A percentile compares a stretch with the other conserved stretches of the same genome.
Conservation (phyloP, 1,284 basidiomycete species). For the Tylopilus microsporus region DNA sequence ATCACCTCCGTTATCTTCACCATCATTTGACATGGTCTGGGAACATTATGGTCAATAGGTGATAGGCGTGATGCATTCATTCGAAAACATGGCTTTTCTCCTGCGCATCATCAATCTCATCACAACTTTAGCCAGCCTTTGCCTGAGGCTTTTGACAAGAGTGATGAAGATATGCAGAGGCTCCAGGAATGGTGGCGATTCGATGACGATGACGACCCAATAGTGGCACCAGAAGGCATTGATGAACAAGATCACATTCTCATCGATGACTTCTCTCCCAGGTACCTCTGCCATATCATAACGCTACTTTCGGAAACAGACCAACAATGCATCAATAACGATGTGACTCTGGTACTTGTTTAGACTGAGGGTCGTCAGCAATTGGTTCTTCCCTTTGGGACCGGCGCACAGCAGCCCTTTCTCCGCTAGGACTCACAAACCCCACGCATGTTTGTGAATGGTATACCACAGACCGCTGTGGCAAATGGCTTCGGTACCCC, state of each 20-base stretch:
- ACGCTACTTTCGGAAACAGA: conserved; percentile 48
- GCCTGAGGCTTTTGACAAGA: conserved; percentile 34
- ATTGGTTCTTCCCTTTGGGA: conserved; percentile 34
- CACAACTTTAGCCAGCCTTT: conserved; percentile 15
- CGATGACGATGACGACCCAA: conserved; percentile 59
- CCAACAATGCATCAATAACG: conserved; percentile 39
- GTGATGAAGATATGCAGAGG: conserved; percentile 41
- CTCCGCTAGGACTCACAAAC: conserved; percentile 39
- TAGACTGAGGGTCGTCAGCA: conserved; percentile 39
- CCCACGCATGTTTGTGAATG: conserved; percentile 27
- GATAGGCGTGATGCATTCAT: conserved; percentile 59
- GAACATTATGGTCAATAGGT: conserved; percentile 48
- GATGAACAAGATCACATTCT: conserved; percentile 66
- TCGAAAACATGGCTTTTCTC: conserved; percentile 25
- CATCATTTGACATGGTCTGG: conserved; percentile 79
- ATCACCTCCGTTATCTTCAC: conserved; percentile 54
- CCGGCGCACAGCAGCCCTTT: conserved; percentile 32
- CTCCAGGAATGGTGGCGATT: conserved; percentile 65
- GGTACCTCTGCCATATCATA: conserved; percentile 58
- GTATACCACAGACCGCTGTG: conserved; percentile 25
- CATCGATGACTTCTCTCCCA: conserved; percentile 64
- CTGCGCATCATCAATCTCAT: conserved; percentile 7
- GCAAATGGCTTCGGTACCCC: conserved; percentile 21
- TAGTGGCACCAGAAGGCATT: conserved; percentile 54
- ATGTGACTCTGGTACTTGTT: conserved; percentile 39